Percentiles rank a stretch among this genome's conserved stretches.
Evolutionary conservation across 345 rosid genomes (phyloP).

Genomic region (Linum trigynum): DNA sequence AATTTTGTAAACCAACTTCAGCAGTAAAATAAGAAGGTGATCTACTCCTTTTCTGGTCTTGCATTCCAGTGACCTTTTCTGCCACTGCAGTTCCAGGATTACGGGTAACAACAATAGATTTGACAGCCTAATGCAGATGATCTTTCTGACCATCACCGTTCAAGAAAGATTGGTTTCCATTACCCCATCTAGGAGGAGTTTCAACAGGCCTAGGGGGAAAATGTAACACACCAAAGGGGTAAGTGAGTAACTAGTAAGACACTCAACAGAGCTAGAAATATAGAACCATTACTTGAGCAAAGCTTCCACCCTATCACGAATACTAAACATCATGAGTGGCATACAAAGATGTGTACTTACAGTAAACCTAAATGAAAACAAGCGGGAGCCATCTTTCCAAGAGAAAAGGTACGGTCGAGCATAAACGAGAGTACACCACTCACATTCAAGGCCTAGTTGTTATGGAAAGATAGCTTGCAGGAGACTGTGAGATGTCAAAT

Average conservation of each 20-base stretch:
- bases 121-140: slow-evolving; percentile 29
- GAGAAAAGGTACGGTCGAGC: neutral
- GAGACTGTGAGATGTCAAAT: slow-evolving; percentile 22
- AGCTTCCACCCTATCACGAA: neutral
- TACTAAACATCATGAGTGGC: neutral
- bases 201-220: slow-evolving; percentile 36
- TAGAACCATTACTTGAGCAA: neutral
- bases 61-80: slow-evolving; percentile 46
- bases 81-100: slow-evolving; percentile 43
- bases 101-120: slow-evolving; percentile 49
- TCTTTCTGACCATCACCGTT: slow-evolving; percentile 31
- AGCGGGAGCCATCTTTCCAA: neutral
- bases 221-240: neutral
- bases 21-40: slow-evolving; percentile 33
- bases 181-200: slow-evolving; percentile 35
- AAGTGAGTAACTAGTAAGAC: neutral
- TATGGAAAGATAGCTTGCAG: slow-evolving; percentile 18
- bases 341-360: neutral
- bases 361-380: neutral
- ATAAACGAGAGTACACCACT: neutral
- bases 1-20: slow-evolving; percentile 25
- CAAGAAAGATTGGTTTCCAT: slow-evolving; percentile 28
- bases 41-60: slow-evolving; percentile 47
- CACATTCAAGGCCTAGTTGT: slow-evolving; percentile 33
- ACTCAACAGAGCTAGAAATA: neutral